These are phyloP conservation scores for Cyamopsis tetragonoloba DNA, from an alignment of 306 rosid species.

Conservation along the genomic window DNA sequence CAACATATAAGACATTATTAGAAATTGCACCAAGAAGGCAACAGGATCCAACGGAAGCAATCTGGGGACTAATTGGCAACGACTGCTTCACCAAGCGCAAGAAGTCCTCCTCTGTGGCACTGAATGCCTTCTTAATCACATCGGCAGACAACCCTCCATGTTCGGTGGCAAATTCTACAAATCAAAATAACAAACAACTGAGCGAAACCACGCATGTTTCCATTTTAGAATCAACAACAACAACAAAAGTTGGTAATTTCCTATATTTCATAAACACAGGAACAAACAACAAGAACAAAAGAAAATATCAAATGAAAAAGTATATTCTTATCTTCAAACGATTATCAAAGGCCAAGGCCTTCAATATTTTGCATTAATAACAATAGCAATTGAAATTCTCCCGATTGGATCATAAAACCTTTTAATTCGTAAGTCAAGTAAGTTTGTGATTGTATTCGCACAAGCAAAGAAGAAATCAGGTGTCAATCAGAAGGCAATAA, in stretches of 20 bases:
- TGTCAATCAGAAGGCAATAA: no score
- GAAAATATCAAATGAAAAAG: background rate
- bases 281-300: background rate
- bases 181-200: constrained; percentile 14
- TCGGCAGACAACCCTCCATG: constrained; percentile 84
- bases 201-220: background rate
- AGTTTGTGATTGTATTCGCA: no score
- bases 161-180: constrained; percentile 70
- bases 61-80: constrained; percentile 55
- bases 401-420: no score
- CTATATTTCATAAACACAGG: background rate
- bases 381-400: background rate
- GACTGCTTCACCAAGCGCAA: constrained; percentile 63
- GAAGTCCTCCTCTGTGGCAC: constrained; percentile 85
- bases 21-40: constrained; percentile 92
- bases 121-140: constrained; percentile 83
- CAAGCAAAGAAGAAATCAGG: background rate
- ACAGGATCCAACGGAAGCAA: constrained; percentile 89
- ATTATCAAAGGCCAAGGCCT: background rate
- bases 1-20: constrained; percentile 63
- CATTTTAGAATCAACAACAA: background rate
- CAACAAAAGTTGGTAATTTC: background rate
- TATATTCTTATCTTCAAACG: background rate
- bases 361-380: background rate
- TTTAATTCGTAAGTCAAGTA: no score